Conservation (phyloP, 148 eudicot genomes). For the Arbutus unedo region DNA sequence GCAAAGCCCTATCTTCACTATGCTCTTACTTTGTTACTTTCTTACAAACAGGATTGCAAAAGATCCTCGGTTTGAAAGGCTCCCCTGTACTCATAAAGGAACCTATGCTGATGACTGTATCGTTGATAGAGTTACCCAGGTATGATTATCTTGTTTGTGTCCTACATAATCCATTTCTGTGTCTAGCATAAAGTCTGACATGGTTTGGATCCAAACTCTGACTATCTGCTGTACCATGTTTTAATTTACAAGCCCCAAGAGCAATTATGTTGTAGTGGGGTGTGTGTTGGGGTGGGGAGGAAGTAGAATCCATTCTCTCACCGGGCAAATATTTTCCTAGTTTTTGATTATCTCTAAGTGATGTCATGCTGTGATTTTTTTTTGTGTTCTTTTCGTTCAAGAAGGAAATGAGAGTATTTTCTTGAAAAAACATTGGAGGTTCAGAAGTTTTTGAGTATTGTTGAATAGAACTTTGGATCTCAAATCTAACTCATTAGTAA, state of each 20-base stretch:
- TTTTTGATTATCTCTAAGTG: no score
- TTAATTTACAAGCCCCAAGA: neutral
- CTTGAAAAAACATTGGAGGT: no score
- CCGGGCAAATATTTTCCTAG: no score
- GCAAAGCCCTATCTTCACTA: neutral
- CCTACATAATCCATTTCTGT: neutral
- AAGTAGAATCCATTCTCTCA: no score
- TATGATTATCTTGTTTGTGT: constrained; percentile 22
- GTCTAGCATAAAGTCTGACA: neutral
- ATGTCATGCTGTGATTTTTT: no score
- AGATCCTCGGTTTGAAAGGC: constrained; percentile 95
- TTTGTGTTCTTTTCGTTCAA: no score
- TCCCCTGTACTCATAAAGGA: constrained; percentile 90
- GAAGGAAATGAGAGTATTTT: no score
- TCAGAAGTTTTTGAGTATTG: no score
- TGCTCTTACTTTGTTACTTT: constrained; percentile 1
- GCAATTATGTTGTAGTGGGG: neutral
- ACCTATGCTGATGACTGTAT: constrained; percentile 99
- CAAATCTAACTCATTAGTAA: no score
- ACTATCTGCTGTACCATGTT: neutral
- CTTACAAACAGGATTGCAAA: constrained; percentile 72
- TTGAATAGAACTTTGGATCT: no score
- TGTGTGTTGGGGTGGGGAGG: no score
- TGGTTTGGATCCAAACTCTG: neutral
- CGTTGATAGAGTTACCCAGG: constrained; percentile 88